Base-by-base conservation (phyloP, 2,329 filamentous ascomycete genomes). In the Sporothrix inflata region DNA sequence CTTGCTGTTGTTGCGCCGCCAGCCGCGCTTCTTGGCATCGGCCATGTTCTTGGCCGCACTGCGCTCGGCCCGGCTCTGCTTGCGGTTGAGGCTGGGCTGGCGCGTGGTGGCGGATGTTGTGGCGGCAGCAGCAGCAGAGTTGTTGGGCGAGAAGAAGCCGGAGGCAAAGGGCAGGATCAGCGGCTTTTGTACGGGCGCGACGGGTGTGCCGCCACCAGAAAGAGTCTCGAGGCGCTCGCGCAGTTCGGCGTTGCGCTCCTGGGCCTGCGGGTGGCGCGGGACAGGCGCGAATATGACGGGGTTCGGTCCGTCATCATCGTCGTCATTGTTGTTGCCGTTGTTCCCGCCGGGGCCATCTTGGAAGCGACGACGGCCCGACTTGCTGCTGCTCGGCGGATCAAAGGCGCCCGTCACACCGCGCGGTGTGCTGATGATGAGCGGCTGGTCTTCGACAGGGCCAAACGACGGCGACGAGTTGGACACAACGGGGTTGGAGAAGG, bases 41-140 rank as follows among this genome's bases (percentile, higher is more conserved):
- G 85, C 83, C 38, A 90, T 87, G 75, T 90, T 91, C 79, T 87
- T 89, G 11, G 87, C 85, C 6, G 88, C 88, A 72, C 88, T 89
- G 38, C 87, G 82, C 77, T 88, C 86, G 1, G 88, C 88, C 53
- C 88, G 84, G 76, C 87, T 89, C 49, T 82, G 83, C 34, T 82
- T 83, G 45, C 87, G 81, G 71, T 79, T 83, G 6, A 88, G 78
- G 55, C 83, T 83, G 0, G 82, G 78, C 57, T 81, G 81, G 45
- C 73, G 82, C 75, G 72, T 82, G 79, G 68, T 19, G 5, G 79
- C 75, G 7, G 82, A 80, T 1, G 81, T 78, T 3, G 81, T 76
- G 7, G 81, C 79, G 7, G 21, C 42, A 14, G 34, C 12, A 38
- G 8, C 27, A n/a, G n/a, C n/a, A n/a, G n/a, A n/a, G n/a, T n/a